Evolutionary conservation across 805 yeast genomes (phyloP).

Genomic region (Sugiyamaella qingdaonensis): DNA sequence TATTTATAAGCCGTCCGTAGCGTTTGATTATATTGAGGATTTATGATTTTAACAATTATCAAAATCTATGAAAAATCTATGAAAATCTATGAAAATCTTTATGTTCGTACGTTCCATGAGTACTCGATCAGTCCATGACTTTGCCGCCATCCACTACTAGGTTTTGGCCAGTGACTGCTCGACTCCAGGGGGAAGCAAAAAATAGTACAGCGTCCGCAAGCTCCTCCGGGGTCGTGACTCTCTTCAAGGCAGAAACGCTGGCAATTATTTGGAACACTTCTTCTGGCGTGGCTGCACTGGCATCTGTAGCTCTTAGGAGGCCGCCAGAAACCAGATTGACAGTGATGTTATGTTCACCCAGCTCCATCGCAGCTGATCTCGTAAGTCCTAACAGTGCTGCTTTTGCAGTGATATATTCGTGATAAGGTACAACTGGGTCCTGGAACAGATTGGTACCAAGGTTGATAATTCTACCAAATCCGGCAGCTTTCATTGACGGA

Average conservation of each 20-base stretch:
- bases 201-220: constrained; percentile 3
- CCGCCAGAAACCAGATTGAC: constrained; percentile 5
- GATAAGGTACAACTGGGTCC: not conserved
- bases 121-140: constrained; percentile 3
- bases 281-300: constrained; percentile 5
- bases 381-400: not conserved
- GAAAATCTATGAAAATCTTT: no score
- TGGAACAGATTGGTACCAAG: not conserved
- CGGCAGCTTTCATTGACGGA: not conserved
- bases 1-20: no score
- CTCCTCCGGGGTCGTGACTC: constrained; percentile 1
- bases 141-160: constrained; percentile 1
- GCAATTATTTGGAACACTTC: constrained; percentile 1
- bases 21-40: no score
- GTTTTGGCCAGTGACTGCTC: constrained; percentile 3
- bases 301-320: not conserved
- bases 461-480: not conserved
- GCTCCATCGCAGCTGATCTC: not conserved
- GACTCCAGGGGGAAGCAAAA: constrained; percentile 7
- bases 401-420: not conserved
- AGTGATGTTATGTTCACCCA: not conserved
- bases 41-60: no score
- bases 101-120: no score
- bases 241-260: not conserved
- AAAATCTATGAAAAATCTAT: no score